Conservation (phyloP, 1,139 yeast genomes). For the Kazachstania sp. region DNA sequence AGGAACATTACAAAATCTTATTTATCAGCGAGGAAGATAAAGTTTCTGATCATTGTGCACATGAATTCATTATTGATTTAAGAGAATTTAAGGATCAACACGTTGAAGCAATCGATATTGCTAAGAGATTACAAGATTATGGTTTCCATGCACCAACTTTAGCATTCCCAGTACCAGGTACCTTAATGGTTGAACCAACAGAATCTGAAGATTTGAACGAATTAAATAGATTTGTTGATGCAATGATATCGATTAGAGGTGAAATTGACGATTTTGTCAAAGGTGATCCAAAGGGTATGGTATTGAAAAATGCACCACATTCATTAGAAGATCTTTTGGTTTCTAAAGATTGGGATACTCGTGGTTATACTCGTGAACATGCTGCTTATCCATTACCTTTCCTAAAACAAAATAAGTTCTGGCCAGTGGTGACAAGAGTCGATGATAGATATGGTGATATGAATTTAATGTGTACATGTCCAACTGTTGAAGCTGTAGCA, state of each 20-base stretch:
- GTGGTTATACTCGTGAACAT: slow-evolving; percentile 87
- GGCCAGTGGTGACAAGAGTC: slow-evolving; percentile 91
- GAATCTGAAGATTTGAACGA: slow-evolving; percentile 87
- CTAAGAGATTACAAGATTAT: slow-evolving; percentile 93
- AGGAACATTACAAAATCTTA: slow-evolving; percentile 63
- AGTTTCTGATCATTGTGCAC: slow-evolving; percentile 77
- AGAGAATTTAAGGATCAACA: slow-evolving; percentile 77
- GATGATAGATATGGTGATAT: slow-evolving; percentile 93
- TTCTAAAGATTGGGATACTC: slow-evolving; percentile 58
- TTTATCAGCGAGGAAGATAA: slow-evolving; percentile 52
- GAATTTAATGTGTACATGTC: slow-evolving; percentile 90
- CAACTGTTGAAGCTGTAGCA: slow-evolving; percentile 53
- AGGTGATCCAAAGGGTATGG: slow-evolving; percentile 59
- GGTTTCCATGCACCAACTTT: slow-evolving; percentile 99
- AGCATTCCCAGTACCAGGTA: slow-evolving; percentile 98
- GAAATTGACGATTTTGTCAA: slow-evolving; percentile 74
- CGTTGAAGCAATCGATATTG: slow-evolving; percentile 90
- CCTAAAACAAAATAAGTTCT: slow-evolving; percentile 68
- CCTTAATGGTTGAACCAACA: slow-evolving; percentile 96
- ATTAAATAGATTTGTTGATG: slow-evolving; percentile 81
- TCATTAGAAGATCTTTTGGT: slow-evolving; percentile 69
- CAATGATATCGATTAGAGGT: slow-evolving; percentile 70
- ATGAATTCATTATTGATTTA: slow-evolving; percentile 87
- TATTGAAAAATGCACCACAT: slow-evolving; percentile 88
- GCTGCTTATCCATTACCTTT: slow-evolving; percentile 86